These are phyloP conservation scores for Euclidium syriacum DNA, from an alignment of 345 rosid species.

Conservation along the genomic window DNA sequence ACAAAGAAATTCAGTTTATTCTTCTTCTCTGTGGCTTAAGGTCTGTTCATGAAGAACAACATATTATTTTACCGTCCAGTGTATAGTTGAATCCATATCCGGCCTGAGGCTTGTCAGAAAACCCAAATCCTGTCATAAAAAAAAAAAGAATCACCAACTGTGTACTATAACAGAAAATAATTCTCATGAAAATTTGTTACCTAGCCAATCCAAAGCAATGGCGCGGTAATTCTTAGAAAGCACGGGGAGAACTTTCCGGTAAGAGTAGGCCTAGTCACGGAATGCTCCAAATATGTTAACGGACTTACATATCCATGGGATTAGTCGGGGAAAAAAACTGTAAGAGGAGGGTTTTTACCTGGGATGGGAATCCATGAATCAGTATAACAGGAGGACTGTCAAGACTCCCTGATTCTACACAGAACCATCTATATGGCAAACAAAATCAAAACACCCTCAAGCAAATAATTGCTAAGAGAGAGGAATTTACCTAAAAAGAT, in stretches of 20 bases:
- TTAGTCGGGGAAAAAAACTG: not conserved
- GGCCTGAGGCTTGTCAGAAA: conserved; percentile 98
- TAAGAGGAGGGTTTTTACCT: conserved; percentile 35
- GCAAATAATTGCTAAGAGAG: not conserved
- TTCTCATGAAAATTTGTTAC: conserved; percentile 28
- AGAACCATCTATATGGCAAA: conserved; percentile 92
- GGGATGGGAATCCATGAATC: conserved; percentile 92
- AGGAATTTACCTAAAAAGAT: conserved; percentile 58
- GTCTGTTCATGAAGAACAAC: not conserved
- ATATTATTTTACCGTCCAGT: conserved; percentile 62
- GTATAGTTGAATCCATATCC: conserved; percentile 89
- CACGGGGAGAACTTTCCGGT: conserved; percentile 65
- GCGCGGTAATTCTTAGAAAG: conserved; percentile 74
- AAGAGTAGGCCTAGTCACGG: conserved; percentile 70
- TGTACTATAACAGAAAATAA: not conserved
- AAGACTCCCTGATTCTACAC: conserved; percentile 64
- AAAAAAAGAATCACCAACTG: not conserved
- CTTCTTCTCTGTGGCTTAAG: not conserved
- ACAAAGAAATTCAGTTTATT: not conserved
- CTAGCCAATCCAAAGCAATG: conserved; percentile 90
- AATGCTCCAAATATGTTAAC: not conserved
- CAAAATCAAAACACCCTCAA: conserved; percentile 38
- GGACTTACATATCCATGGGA: too few relatives aligned
- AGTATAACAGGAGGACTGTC: conserved; percentile 60
- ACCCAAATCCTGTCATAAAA: conserved; percentile 66